phyloP scores from a whole-genome alignment of 345 rosid species.

The Microthlaspi erraticum region DNA sequence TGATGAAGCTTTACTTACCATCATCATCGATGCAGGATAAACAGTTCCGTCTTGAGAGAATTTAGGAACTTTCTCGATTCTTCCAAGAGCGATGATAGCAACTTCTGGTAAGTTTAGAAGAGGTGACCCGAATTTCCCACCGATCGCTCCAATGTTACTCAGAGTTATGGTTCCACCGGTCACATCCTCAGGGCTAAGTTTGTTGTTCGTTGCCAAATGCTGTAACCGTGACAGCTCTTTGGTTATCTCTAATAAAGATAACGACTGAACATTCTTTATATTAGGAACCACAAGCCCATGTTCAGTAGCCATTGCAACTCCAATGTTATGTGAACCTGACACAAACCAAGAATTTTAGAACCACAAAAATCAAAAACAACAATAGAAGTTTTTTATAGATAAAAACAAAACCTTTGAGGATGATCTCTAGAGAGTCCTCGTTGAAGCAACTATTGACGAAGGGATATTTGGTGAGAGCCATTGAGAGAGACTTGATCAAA shows the following conservation, averaged over 20 bases:
- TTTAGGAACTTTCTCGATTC: conserved; percentile 80
- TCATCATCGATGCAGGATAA: conserved; percentile 73
- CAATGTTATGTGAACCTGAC: conserved; percentile 88
- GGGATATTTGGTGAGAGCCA: conserved; percentile 82
- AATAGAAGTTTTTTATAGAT: not conserved
- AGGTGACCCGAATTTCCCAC: conserved; percentile 92
- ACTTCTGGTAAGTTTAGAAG: conserved; percentile 92
- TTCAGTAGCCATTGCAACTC: conserved; percentile 96
- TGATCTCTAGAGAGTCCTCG: conserved; percentile 71
- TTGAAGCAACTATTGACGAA: conserved; percentile 86
- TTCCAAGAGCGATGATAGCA: conserved; percentile 83
- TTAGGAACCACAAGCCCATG: conserved; percentile 88
- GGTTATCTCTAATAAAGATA: conserved; percentile 83
- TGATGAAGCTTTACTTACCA: conserved; percentile 61
- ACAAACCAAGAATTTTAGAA: conserved; percentile 17
- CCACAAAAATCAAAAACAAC: not conserved
- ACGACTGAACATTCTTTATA: conserved; percentile 86
- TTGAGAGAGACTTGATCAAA: conserved; percentile 81
- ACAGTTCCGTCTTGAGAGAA: conserved; percentile 66
- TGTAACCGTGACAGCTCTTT: conserved; percentile 81
- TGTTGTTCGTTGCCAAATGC: conserved; percentile 65
- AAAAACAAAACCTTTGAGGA: conserved; percentile 64
- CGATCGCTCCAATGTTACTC: conserved; percentile 92
- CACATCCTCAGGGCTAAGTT: conserved; percentile 74
- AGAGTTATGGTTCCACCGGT: conserved; percentile 89